Base-by-base conservation (phyloP, 129 eudicot genomes). In the Helianthus tuberosus region DNA sequence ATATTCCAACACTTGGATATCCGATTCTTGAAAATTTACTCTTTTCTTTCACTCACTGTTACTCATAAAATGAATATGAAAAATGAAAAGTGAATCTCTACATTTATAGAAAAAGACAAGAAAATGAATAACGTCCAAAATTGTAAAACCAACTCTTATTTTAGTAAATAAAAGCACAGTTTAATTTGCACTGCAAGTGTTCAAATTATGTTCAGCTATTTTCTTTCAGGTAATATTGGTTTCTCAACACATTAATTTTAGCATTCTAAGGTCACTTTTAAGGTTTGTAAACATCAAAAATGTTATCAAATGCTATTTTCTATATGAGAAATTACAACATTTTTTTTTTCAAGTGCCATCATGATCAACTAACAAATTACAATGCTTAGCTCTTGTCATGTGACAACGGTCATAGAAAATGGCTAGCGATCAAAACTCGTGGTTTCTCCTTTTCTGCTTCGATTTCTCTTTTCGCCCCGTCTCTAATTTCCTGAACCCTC, bases 371-470 rank as follows among this genome's bases (percentile, higher is more conserved):
- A 59, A 61, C 66, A 32, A 32, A 29, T 29, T 60, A 12, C 43
- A 60, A 12, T 13, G 39, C 39, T 25, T 58, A 27, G 38, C 29
- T 60, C 16, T 27, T 60, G 29, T 61, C 66, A 11, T 29, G 20
- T 12, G 53, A 16, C 72, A 47, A 62, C 13, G 16, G 15, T 82
- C 81, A 93, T 60, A 93, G 80, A 67, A 93, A 93, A 81, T 93
- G 96, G 76, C 91, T 88, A 51, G 93, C 88, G 80, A 93, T 72
- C 77, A 90, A 74, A 53, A 93, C 81, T 14, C 74, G 84, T 23
- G 92, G 98, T 59, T 63, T 85, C 85, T 87, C 89, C 14, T 78
- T 72, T 35, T 89, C 96, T 49, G 85, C 91, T 80, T 86, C 89
- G 16, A 75, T 67, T 78, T 86, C 90, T 76, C 32, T 67, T 47